Evolutionary conservation across 176 grass and related monocot genomes (phyloP), one percentile per base, ranked within the genome.

Genomic region (Dendrocalamus sinicus): DNA sequence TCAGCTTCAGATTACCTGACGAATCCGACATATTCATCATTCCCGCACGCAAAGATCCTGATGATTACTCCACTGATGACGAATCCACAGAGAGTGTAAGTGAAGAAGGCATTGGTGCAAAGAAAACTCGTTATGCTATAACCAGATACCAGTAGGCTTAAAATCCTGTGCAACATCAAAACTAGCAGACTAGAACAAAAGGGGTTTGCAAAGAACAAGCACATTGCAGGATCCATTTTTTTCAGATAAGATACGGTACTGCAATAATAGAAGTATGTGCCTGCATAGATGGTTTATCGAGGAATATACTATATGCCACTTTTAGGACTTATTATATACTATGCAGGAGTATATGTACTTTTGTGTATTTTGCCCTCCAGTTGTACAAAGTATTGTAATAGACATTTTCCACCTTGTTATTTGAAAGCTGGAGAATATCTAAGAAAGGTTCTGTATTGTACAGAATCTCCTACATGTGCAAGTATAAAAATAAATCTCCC

Each of bases 11-110:
- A 40, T 84, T 70, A 64, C 89, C 89, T 65, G 85, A 91, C 0
- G 70, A 89, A 80, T 89, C 85, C 1, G 89, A 91, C 20, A 64
- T 91, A 80, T 88, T 84, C 54, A 91, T 91, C 52, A 91, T 91
- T 44, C 85, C 85, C 1, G 85, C 85, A 6, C 76, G 81, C 45
- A 81, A 76, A 70, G 81, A 85, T 75, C 62, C 81, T n/a, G 85
- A 80, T 44, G 82, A 80, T 48, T 87, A 52, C 52, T 84, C 89
- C 51, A 84, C 60, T 0, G 81, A 76, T 8, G 69, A 80, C 8
- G 85, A 87, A 71, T 88, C 85, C 44, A 23, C 14, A 1, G 89
- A 76, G 20, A 16, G 60, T 76, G 81, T 5, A 20, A 70, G 63
- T 40, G 85, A 88, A 91, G 76, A 91, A 88, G 55, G 48, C 32